Base-by-base conservation (phyloP, 1,139 yeast species). In the Zygotorulaspora mrakii region DNA sequence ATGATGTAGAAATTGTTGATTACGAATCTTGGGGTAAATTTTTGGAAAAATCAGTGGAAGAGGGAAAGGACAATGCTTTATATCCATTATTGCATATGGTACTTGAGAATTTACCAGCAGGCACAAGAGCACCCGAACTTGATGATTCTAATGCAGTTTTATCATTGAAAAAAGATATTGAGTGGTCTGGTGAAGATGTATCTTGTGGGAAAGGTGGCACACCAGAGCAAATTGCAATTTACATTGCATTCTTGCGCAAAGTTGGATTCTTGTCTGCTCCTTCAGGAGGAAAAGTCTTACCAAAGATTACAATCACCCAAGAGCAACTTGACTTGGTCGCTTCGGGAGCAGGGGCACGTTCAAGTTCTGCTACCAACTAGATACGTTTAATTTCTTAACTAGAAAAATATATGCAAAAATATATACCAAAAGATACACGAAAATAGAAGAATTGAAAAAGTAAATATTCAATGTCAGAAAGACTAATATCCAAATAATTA, bases 31-130 rank as follows among this genome's bases (percentile, higher is more conserved):
- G 99, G 98, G 80, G 84, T 47, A 65, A 71, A 31, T 69, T 77
- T 2, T 71, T 91, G 46, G 97, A 91, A 61, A 73, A 71, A 46
- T 85, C 73, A 57, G 95, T 89, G 39, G 82, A 77, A 42, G 77
- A 71, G 31, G 70, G 81, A 23, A 73, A 78, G 45, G 95, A 87
- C 52, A 82, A 82, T 50, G 97, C 98, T 0, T 72, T 91, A 49
- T 91, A 79, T 71, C 98, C 99, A 47, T 72, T 91, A 55, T 71
- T 91, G 52, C 98, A 91, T 66, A 86, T 91, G 68, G 97, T 89
- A 9, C 73, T 91, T 52, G 98, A 88, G 57, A 82, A 89, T 60
- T 74, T 91, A 55, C 96, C 96, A 5, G 83, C 82, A 49, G 82
- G 80, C 60, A 85, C 96, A 33, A 84, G 82, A 64, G 97, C 98